phyloP scores from a whole-genome alignment of 1,284 basidiomycete species.

The Leccinum proliferum region DNA sequence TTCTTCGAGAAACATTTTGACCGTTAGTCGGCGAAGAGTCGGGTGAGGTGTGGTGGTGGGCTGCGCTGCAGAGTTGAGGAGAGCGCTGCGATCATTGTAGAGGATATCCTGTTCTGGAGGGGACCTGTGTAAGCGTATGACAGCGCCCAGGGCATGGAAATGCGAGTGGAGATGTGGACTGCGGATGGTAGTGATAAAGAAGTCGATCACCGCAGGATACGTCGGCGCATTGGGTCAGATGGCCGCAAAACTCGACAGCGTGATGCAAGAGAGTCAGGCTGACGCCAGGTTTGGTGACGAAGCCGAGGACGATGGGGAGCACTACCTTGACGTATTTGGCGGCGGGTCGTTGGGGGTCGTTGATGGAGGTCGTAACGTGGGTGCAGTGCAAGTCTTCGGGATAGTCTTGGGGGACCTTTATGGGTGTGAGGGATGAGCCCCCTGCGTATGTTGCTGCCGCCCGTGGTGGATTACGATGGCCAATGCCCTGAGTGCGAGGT shows the following conservation, averaged over 20 bases:
- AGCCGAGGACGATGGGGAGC: constrained; percentile 34
- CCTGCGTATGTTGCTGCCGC: too few species aligned
- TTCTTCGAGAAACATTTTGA: too few species aligned
- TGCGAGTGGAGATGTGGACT: constrained; percentile 47
- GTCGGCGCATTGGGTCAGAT: constrained; percentile 38
- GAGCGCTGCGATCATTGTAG: constrained; percentile 37
- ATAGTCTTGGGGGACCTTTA: too few species aligned
- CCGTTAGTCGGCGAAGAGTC: too few species aligned
- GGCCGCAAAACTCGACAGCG: constrained; percentile 41
- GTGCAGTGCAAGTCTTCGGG: too few species aligned
- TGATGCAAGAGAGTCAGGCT: constrained; percentile 45
- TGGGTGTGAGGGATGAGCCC: too few species aligned
- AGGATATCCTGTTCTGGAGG: constrained; percentile 40
- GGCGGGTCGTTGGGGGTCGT: constrained; percentile 33
- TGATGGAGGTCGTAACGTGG: constrained; percentile 32
- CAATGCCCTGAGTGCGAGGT: too few species aligned
- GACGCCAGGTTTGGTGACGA: constrained; percentile 40
- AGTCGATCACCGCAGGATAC: constrained; percentile 38
- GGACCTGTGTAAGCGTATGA: background rate
- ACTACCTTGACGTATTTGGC: constrained; percentile 30
- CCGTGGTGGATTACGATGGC: too few species aligned
- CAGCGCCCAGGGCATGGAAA: constrained; percentile 42
- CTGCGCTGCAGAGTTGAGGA: constrained; percentile 36
- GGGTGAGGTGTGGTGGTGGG: constrained; percentile 4
- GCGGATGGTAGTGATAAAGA: constrained; percentile 50